A percentile compares a stretch with the other conserved stretches of the same genome.
Conservation (phyloP, 129 eudicot genomes). For the Heracleum sosnowskyi region DNA sequence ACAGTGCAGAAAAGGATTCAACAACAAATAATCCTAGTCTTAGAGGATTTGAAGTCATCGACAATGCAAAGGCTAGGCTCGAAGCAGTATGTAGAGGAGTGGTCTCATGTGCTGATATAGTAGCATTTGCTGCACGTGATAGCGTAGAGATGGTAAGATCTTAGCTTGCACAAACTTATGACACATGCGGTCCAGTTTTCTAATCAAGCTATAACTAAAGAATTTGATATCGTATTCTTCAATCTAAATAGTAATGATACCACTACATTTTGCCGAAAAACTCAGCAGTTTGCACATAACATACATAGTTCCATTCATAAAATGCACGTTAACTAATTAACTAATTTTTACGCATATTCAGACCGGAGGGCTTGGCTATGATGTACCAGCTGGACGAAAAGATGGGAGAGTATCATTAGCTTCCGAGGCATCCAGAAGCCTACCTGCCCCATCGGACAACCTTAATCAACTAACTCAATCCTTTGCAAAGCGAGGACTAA, state of each 20-base stretch:
- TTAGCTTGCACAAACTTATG: background rate
- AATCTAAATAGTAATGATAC: background rate
- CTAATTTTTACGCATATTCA: constrained; percentile 3
- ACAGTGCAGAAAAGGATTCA: constrained; percentile 74
- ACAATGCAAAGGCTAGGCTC: constrained; percentile 55
- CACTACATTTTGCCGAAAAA: background rate
- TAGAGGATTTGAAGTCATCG: constrained; percentile 64
- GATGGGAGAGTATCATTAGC: constrained; percentile 60
- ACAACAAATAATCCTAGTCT: constrained; percentile 65
- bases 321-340: background rate
- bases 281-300: background rate
- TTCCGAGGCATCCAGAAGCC: constrained; percentile 35
- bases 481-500: constrained; percentile 22
- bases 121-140: constrained; percentile 82
- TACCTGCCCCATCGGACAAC: constrained; percentile 42
- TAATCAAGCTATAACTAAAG: too few species aligned
- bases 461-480: constrained; percentile 28
- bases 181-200: background rate
- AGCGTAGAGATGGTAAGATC: constrained; percentile 40
- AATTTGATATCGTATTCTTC: too few species aligned
- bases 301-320: background rate
- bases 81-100: constrained; percentile 46
- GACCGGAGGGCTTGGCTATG: constrained; percentile 63
- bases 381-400: constrained; percentile 73
- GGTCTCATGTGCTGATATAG: constrained; percentile 86